Conservation (phyloP, 2,329 filamentous ascomycete genomes). For the Clonostachys rosea region DNA sequence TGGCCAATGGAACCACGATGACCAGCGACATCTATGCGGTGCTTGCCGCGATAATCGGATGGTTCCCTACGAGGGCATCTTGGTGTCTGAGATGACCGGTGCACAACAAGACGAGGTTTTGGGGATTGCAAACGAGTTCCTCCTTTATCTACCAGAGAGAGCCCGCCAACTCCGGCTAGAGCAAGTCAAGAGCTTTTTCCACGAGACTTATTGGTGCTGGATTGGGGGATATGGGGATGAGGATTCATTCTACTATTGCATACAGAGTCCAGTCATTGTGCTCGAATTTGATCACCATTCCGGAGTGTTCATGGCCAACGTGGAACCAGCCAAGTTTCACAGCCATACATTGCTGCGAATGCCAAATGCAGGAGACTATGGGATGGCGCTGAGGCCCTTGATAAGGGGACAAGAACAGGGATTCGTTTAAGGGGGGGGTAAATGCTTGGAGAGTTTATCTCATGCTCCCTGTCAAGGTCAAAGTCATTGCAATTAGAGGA, state of each 20-base stretch:
- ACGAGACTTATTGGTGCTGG: conserved; percentile 73
- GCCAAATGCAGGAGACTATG: conserved; percentile 73
- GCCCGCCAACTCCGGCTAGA: conserved; percentile 48
- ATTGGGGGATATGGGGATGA: conserved; percentile 63
- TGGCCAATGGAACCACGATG: conserved; percentile 75
- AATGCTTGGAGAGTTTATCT: too few species aligned
- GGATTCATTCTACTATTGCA: conserved; percentile 70
- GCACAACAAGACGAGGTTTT: conserved; percentile 54
- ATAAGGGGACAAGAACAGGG: too few species aligned
- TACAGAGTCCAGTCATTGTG: conserved; percentile 69
- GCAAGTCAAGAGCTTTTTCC: conserved; percentile 46
- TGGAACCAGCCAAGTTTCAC: conserved; percentile 68
- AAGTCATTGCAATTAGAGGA: too few species aligned
- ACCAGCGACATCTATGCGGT: conserved; percentile 74
- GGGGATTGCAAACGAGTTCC: conserved; percentile 57
- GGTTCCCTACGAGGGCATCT: conserved; percentile 68
- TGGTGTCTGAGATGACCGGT: conserved; percentile 40
- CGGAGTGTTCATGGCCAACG: conserved; percentile 70
- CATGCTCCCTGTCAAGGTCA: too few species aligned
- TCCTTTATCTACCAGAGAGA: conserved; percentile 59
- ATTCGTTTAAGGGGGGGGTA: too few species aligned
- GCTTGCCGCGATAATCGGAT: conserved; percentile 75
- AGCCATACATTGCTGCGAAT: conserved; percentile 69
- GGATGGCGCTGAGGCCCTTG: conserved; percentile 27
- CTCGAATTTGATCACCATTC: conserved; percentile 75